Conservation (phyloP, 768 basidiomycete species). For the Pisolithus albus region DNA sequence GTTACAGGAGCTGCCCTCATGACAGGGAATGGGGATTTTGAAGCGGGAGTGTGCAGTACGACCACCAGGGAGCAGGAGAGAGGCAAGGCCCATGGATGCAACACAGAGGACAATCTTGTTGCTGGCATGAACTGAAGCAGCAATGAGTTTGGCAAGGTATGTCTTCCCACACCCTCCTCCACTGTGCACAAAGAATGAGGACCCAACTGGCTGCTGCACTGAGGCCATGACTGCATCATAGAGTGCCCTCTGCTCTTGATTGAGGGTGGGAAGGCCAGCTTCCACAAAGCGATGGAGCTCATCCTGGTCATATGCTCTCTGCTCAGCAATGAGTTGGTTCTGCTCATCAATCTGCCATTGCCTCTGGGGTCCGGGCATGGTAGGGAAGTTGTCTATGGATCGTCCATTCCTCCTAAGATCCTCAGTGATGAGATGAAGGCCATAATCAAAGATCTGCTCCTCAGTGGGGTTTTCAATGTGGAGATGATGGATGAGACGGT, state of each 20-base stretch:
- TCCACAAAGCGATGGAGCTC: constrained; percentile 5
- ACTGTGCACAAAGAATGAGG: constrained; percentile 35
- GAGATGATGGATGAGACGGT: too few species aligned
- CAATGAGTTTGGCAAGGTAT: constrained; percentile 34
- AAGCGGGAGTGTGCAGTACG: constrained; percentile 42
- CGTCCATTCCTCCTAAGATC: too few species aligned
- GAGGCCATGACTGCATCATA: constrained; percentile 23
- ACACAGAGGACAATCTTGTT: constrained; percentile 38
- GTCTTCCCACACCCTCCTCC: constrained; percentile 42
- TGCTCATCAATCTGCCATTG: constrained; percentile 13
- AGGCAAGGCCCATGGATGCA: constrained; percentile 45
- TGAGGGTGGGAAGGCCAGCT: constrained; percentile 16
- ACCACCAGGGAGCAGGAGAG: constrained; percentile 37
- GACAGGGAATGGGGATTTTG: constrained; percentile 37
- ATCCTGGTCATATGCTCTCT: constrained; percentile 3
- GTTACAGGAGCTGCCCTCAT: constrained; percentile 24
- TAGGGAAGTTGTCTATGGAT: neutral
- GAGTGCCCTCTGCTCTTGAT: constrained; percentile 23
- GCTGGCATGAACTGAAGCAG: constrained; percentile 18
- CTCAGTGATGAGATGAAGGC: too few species aligned
- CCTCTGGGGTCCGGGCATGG: neutral
- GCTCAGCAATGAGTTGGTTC: constrained; percentile 15
- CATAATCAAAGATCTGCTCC: too few species aligned
- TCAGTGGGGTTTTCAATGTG: too few species aligned
- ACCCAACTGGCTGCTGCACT: constrained; percentile 11